Base-by-base conservation (phyloP, 495 filamentous ascomycete genomes). In the Talaromyces wortmannii region DNA sequence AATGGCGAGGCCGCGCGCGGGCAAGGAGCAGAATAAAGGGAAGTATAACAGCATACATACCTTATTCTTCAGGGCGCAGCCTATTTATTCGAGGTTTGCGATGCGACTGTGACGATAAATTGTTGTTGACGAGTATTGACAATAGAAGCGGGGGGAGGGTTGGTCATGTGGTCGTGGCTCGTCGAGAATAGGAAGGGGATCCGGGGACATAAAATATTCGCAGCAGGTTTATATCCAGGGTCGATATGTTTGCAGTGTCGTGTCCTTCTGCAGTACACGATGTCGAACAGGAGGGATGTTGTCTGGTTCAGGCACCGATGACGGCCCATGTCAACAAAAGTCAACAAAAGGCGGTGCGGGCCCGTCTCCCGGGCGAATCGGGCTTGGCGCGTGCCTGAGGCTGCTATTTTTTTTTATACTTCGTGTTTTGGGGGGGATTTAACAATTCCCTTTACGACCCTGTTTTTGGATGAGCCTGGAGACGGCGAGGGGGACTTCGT, bases 341-440 rank as follows among this genome's bases (percentile, higher is more conserved):
- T 52, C 50, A 52, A 52, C 50, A 52, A 52, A 52, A 43, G 33
- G 29, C 31, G 8, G 50, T 33, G 11, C n/a, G 36, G 50, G 6
- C 18, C 50, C 50, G 31, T 52, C 50, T 29, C 50, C 33, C 50
- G 17, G 50, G 50, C 15, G 50, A 52, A 43, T 18, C 31, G 44
- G 44, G 42, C 50, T 48, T 48, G 17, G 45, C n/a, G 45, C 17
- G 23, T 23, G 23, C 23, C 23, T 23, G 23, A 23, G 23, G 23
- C 23, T 23, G 23, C 23, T 4, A 23, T 23, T 23, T 23, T 23
- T 2, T 23, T 23, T 23, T 23, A 23, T 23, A 23, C 23, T 23
- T 23, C n/a, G n/a, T n/a, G n/a, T n/a, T n/a, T n/a, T 10, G 36
- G 36, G 36, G 36, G 13, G 13, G 36, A 40, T 40, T 40, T 40